A percentile compares a stretch with the other conserved stretches of the same genome.
phyloP scores from a whole-genome alignment of 73 alveolate genomes.

The Paramecium pentaurelia region DNA sequence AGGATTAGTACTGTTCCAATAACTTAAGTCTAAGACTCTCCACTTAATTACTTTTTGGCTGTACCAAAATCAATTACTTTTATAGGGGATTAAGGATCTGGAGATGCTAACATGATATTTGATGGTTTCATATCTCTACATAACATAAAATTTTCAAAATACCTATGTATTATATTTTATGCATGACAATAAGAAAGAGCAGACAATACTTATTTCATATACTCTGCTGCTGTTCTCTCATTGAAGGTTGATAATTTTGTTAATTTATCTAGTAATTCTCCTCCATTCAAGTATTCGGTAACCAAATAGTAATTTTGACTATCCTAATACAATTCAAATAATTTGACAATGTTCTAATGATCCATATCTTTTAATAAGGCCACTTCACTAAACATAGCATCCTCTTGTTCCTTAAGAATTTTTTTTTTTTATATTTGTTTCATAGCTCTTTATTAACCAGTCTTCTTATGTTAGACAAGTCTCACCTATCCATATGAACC shows the following conservation, averaged over 20 bases:
- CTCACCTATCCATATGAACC: conserved; percentile 49
- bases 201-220: conserved; percentile 78
- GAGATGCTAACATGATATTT: conserved; percentile 77
- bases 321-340: conserved; percentile 62
- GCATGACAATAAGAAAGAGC: conserved; percentile 87
- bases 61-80: conserved; percentile 96
- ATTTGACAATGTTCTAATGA: conserved; percentile 63
- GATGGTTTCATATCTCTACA: conserved; percentile 89
- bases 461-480: conserved; percentile 1
- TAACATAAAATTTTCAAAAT: not conserved
- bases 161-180: conserved; percentile 80
- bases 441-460: conserved; percentile 1
- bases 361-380: conserved; percentile 44
- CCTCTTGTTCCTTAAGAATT: conserved; percentile 11
- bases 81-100: conserved; percentile 61
- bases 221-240: conserved; percentile 82
- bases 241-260: conserved; percentile 64
- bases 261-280: conserved; percentile 80
- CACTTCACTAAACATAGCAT: conserved; percentile 43
- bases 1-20: conserved; percentile 51
- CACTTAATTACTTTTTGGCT: conserved; percentile 8
- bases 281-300: conserved; percentile 77
- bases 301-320: conserved; percentile 55
- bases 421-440: not conserved
- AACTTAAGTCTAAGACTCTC: conserved; percentile 33